Conservation (phyloP, 148 eudicot species). For the Vaccinium macrocarpon region DNA sequence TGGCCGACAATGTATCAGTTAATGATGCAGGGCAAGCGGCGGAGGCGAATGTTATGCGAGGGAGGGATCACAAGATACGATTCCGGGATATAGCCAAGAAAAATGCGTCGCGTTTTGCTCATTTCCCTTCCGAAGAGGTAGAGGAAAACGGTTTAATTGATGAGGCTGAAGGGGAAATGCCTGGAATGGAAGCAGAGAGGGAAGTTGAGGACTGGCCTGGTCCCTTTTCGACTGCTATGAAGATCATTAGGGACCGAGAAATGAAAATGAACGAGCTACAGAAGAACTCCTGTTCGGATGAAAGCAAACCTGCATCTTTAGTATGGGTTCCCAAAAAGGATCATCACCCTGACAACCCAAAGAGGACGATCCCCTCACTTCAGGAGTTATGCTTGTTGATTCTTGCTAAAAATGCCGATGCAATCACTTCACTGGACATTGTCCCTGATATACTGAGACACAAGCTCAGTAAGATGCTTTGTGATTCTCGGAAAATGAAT, state of each 20-base stretch:
- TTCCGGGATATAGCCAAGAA: conserved; percentile 45
- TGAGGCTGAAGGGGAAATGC: conserved; percentile 34
- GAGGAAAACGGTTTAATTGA: conserved; percentile 25
- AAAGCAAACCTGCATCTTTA: conserved; percentile 34
- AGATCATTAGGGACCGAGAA: conserved; percentile 66
- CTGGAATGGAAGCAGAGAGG: conserved; percentile 18
- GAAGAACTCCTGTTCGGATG: conserved; percentile 11
- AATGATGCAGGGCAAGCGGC: not conserved
- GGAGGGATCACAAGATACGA: conserved; percentile 25
- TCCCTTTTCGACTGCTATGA: conserved; percentile 91
- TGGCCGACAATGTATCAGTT: not conserved
- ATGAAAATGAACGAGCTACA: conserved; percentile 26
- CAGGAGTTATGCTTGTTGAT: conserved; percentile 52
- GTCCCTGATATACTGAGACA: conserved; percentile 76
- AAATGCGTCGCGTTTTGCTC: conserved; percentile 63
- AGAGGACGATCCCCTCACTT: conserved; percentile 37
- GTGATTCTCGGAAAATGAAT: conserved; percentile 71
- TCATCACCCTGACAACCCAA: conserved; percentile 9
- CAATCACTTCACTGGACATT: conserved; percentile 61
- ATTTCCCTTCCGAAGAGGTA: conserved; percentile 44
- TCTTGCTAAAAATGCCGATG: conserved; percentile 67
- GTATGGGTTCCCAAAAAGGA: conserved; percentile 59
- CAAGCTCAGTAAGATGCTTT: conserved; percentile 61
- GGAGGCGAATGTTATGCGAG: not conserved
- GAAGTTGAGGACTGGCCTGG: conserved; percentile 85